Conservation (phyloP, 805 yeast species). For the Yarrowia sp. region DNA sequence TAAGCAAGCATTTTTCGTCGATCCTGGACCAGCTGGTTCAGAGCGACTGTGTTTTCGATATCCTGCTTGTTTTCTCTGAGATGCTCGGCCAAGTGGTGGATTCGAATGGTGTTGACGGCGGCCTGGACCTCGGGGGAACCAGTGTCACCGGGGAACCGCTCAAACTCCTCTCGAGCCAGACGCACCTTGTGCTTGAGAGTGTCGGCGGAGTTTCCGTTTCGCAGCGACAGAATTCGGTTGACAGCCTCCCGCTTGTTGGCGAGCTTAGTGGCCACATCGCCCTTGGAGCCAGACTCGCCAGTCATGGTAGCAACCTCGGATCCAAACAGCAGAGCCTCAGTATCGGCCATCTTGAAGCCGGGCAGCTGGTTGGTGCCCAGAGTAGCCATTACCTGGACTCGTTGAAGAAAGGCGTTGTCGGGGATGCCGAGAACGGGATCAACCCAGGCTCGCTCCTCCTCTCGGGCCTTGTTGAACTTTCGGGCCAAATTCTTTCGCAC, state of each 20-base stretch:
- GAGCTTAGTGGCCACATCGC: slow-evolving; percentile 54
- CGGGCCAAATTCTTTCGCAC: slow-evolving; percentile 47
- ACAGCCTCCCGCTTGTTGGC: slow-evolving; percentile 67
- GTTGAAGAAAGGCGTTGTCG: slow-evolving; percentile 67
- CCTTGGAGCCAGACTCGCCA: slow-evolving; percentile 46
- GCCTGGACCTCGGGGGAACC: slow-evolving; percentile 97
- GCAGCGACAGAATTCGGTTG: slow-evolving; percentile 72
- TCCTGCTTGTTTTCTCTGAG: slow-evolving; percentile 76
- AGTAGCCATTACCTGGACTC: slow-evolving; percentile 68
- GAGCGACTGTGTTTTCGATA: slow-evolving; percentile 66
- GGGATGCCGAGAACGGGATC: slow-evolving; percentile 88
- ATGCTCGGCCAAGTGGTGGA: slow-evolving; percentile 79
- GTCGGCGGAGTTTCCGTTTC: slow-evolving; percentile 69
- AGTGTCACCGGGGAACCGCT: slow-evolving; percentile 85
- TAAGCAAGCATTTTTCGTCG: slow-evolving; percentile 85
- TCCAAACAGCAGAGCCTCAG: slow-evolving; percentile 77
- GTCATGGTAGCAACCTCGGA: slow-evolving; percentile 69
- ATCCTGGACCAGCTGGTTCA: slow-evolving; percentile 85
- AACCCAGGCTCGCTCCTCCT: slow-evolving; percentile 50
- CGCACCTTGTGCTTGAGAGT: slow-evolving; percentile 62
- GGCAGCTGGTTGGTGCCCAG: slow-evolving; percentile 71
- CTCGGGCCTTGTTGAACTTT: slow-evolving; percentile 44
- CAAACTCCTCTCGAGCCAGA: slow-evolving; percentile 80
- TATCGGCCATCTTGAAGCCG: slow-evolving; percentile 66
- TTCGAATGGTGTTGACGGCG: slow-evolving; percentile 82